These are phyloP conservation scores for Aspergillus sclerotioniger DNA, from an alignment of 495 filamentous ascomycete species.

Conservation along the genomic window DNA sequence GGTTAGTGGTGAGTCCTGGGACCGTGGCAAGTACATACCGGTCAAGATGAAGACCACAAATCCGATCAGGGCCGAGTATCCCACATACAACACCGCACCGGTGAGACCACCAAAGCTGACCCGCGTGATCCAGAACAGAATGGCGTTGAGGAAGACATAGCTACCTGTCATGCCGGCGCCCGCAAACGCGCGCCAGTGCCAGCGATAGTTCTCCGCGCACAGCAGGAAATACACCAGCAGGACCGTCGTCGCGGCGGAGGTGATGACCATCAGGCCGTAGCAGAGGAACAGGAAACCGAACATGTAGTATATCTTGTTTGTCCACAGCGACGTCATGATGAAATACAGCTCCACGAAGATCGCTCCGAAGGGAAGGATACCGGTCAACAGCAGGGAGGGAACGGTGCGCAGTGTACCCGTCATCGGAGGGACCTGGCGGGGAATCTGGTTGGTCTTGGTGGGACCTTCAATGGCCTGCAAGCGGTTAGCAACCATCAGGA, in stretches of 20 bases:
- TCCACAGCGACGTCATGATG: constrained; percentile 98
- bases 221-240: constrained; percentile 93
- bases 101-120: constrained; percentile 80
- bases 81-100: constrained; percentile 86
- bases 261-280: constrained; percentile 97
- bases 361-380: constrained; percentile 88
- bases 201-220: constrained; percentile 95
- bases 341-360: constrained; percentile 98
- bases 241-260: constrained; percentile 85
- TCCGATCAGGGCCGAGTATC: constrained; percentile 85
- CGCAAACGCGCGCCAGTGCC: constrained; percentile 94
- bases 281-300: constrained; percentile 98
- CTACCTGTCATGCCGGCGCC: constrained; percentile 82
- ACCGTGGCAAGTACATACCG: constrained; percentile 60
- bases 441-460: constrained; percentile 95
- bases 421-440: constrained; percentile 86
- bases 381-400: constrained; percentile 84
- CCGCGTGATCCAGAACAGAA: constrained; percentile 85
- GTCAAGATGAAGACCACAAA: constrained; percentile 92
- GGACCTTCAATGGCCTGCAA: constrained; percentile 63
- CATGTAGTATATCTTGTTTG: constrained; percentile 99
- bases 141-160: constrained; percentile 85
- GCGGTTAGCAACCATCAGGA: constrained; percentile 14
- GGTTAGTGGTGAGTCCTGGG: constrained; percentile 1
- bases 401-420: constrained; percentile 77